A percentile compares a stretch with the other conserved stretches of the same genome.
Conservation (phyloP, 2,329 filamentous ascomycete genomes). For the Bisporella sp. region DNA sequence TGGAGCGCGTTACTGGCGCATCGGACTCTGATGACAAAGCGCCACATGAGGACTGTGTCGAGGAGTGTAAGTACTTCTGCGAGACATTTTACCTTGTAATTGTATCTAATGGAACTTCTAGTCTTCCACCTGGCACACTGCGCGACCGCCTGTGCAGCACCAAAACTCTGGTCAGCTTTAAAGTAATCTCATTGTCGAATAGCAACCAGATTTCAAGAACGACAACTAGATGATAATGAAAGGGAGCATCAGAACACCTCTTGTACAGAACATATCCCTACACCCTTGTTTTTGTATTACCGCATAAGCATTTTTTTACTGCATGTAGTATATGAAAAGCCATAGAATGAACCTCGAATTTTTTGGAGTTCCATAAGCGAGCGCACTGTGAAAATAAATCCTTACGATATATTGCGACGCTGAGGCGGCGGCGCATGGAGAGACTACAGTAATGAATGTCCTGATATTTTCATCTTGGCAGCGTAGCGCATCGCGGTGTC, state of each 20-base stretch:
- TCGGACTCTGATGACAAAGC: constrained; percentile 58
- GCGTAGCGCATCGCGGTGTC: too few relatives aligned
- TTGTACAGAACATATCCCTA: constrained; percentile 20
- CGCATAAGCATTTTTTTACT: constrained; percentile 15
- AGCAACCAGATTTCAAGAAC: too few relatives aligned
- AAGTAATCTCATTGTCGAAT: constrained; percentile 53
- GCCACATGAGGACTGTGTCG: constrained; percentile 89
- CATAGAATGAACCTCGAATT: constrained; percentile 10
- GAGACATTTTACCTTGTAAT: too few relatives aligned
- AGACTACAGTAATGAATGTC: not conserved
- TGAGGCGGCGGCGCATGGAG: not conserved
- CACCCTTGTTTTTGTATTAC: constrained; percentile 21
- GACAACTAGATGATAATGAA: constrained; percentile 12
- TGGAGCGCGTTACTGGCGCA: constrained; percentile 74
- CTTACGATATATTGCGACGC: not conserved
- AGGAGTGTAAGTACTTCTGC: constrained; percentile 76
- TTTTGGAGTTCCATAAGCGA: not conserved
- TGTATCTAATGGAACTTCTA: constrained; percentile 30
- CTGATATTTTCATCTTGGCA: not conserved
- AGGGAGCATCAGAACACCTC: constrained; percentile 4
- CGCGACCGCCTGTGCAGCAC: constrained; percentile 84
- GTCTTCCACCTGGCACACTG: constrained; percentile 99
- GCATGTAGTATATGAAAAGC: constrained; percentile 27
- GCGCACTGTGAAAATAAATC: too few relatives aligned
- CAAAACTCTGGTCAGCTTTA: constrained; percentile 89